These are phyloP conservation scores for Myxozyma neglecta DNA, from an alignment of 805 yeast genomes.

Conservation along the genomic window DNA sequence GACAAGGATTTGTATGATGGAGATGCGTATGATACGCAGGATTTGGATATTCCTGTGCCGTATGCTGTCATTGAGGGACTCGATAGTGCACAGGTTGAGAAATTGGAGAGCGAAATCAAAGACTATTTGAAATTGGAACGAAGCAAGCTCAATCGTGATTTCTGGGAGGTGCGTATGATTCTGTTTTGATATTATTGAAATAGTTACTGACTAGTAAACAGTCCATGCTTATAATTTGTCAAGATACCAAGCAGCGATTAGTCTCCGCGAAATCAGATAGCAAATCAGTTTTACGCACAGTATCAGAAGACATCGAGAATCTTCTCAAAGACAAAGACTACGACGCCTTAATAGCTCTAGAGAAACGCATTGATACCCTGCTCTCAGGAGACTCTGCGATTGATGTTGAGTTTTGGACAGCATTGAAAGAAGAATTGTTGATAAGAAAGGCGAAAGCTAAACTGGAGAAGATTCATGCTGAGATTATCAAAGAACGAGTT, in stretches of 20 bases:
- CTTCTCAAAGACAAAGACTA: slow-evolving; percentile 35
- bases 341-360: slow-evolving; percentile 34
- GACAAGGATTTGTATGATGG: slow-evolving; percentile 19
- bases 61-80: slow-evolving; percentile 27
- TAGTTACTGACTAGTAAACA: not conserved
- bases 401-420: slow-evolving; percentile 39
- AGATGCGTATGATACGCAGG: slow-evolving; percentile 21
- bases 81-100: slow-evolving; percentile 19
- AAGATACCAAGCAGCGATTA: slow-evolving; percentile 8
- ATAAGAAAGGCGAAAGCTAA: slow-evolving; percentile 31
- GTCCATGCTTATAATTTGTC: slow-evolving; percentile 18
- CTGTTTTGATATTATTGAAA: not conserved
- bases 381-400: slow-evolving; percentile 27
- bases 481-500: slow-evolving; percentile 21
- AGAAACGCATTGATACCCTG: slow-evolving; percentile 29
- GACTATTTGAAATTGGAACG: slow-evolving; percentile 18
- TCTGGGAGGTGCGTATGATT: slow-evolving; percentile 33
- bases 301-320: slow-evolving; percentile 36
- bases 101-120: slow-evolving; percentile 12
- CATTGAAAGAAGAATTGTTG: slow-evolving; percentile 32
- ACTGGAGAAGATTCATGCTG: slow-evolving; percentile 18
- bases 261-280: not conserved
- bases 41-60: slow-evolving; percentile 32
- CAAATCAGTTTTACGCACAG: slow-evolving; percentile 2
- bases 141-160: slow-evolving; percentile 24